Conservation (phyloP, 495 filamentous ascomycete species). For the Parmelia sp. region DNA sequence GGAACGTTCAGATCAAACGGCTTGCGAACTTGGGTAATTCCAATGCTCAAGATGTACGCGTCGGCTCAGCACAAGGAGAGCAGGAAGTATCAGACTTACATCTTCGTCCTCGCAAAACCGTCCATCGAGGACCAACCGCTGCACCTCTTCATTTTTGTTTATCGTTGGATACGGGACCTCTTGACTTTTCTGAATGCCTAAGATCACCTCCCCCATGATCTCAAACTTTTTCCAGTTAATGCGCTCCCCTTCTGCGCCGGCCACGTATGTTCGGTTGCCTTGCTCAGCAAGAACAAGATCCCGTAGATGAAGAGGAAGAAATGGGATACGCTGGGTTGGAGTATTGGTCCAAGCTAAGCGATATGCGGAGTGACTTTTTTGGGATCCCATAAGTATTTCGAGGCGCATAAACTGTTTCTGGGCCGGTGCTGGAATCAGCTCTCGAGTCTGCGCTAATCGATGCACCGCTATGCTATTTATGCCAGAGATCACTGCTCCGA, state of each 20-base stretch:
- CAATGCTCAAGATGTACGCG: not conserved
- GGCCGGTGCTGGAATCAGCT: conserved; percentile 60
- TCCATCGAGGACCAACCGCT: conserved; percentile 67
- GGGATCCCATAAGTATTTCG: conserved; percentile 85
- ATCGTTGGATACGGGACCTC: conserved; percentile 72
- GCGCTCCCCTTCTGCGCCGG: conserved; percentile 58
- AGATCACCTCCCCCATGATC: conserved; percentile 84
- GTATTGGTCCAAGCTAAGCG: conserved; percentile 95
- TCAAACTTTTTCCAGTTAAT: conserved; percentile 99
- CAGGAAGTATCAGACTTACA: conserved; percentile 29
- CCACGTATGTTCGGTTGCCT: conserved; percentile 83
- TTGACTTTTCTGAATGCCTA: conserved; percentile 86
- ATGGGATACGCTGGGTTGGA: conserved; percentile 81
- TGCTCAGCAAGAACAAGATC: conserved; percentile 89
- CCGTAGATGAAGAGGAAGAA: conserved; percentile 81
- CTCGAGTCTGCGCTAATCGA: conserved; percentile 74
- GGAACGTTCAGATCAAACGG: not conserved
- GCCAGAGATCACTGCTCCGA: conserved; percentile 88
- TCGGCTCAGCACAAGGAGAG: not conserved
- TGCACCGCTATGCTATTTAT: conserved; percentile 84
- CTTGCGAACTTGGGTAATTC: not conserved
- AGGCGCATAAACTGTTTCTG: conserved; percentile 82
- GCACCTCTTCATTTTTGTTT: conserved; percentile 55
- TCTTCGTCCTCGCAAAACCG: conserved; percentile 47
- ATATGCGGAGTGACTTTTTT: conserved; percentile 88